Evolutionary conservation across 345 rosid genomes (phyloP), one percentile per base, ranked within the genome.

Genomic region (Hibiscus syriacus): DNA sequence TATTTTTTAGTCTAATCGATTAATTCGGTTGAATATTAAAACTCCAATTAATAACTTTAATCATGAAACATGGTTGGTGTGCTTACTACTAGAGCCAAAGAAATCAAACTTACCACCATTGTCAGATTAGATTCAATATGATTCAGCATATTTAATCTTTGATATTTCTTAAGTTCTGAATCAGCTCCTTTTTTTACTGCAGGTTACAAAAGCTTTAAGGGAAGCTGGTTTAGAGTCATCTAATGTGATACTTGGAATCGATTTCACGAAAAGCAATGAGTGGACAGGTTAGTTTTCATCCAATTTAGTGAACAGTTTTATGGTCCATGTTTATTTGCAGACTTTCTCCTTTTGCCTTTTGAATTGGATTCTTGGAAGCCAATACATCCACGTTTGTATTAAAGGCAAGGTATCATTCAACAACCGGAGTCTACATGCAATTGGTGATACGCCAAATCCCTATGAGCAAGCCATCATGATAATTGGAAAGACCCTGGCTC

Each of bases 231-330:
- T 89, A 62, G 97, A 88, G 75, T 91, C 97, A 38, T 91, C 97
- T 20, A 87, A 91, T 78, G 90, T 91, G 66, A 91, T 91, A 49
- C 65, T 91, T 32, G 96, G 96, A 63, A 70, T 91, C 32, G 97
- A 91, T 82, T 91, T 91, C 82, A 91, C 96, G 4, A 87, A 85
- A 77, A 91, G 97, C 88, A 91, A 91, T 63, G 96, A 88, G 64
- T 88, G 97, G n/a, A n/a, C n/a, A n/a, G n/a, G n/a, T n/a, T n/a
- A n/a, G n/a, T n/a, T n/a, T n/a, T n/a, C n/a, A n/a, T n/a, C n/a
- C n/a, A n/a, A n/a, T n/a, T n/a, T n/a, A n/a, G n/a, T n/a, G n/a
- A n/a, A n/a, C n/a, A n/a, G n/a, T n/a, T n/a, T n/a, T n/a, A n/a
- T n/a, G n/a, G n/a, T n/a, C n/a, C n/a, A n/a, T n/a, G n/a, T n/a